Percentiles rank a stretch among this genome's conserved stretches.
Evolutionary conservation across 306 rosid genomes (phyloP).

Genomic region (Castanea crenata): DNA sequence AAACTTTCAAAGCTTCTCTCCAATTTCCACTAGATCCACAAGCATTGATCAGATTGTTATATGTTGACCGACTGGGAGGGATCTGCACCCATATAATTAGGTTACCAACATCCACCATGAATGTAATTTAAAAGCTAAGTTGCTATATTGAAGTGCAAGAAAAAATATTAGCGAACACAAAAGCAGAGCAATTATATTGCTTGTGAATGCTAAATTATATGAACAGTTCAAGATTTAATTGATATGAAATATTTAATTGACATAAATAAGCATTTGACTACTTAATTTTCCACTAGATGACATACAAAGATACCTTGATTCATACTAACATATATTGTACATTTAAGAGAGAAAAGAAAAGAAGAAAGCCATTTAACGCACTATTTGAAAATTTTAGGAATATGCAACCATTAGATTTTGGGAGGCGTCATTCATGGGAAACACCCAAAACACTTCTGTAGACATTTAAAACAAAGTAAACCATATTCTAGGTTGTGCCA

Average conservation of each 20-base stretch:
- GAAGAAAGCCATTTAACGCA: neutral
- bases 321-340: neutral
- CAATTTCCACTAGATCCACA: conserved; percentile 97
- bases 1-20: conserved; percentile 84
- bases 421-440: neutral
- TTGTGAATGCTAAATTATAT: neutral
- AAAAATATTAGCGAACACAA: conserved; percentile 7
- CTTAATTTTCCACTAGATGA: neutral
- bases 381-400: neutral
- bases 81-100: conserved; percentile 48
- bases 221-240: neutral
- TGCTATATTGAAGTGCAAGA: neutral
- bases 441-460: neutral
- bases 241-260: neutral
- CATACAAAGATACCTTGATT: neutral
- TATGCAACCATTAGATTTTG: neutral
- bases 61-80: conserved; percentile 87
- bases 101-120: conserved; percentile 24
- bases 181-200: conserved; percentile 9
- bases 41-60: conserved; percentile 93
- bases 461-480: neutral
- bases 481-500: neutral
- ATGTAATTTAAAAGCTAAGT: conserved; percentile 1
- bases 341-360: neutral
- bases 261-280: neutral